These are phyloP conservation scores for Durotheca rogersii DNA, from an alignment of 495 filamentous ascomycete species.

Conservation along the genomic window DNA sequence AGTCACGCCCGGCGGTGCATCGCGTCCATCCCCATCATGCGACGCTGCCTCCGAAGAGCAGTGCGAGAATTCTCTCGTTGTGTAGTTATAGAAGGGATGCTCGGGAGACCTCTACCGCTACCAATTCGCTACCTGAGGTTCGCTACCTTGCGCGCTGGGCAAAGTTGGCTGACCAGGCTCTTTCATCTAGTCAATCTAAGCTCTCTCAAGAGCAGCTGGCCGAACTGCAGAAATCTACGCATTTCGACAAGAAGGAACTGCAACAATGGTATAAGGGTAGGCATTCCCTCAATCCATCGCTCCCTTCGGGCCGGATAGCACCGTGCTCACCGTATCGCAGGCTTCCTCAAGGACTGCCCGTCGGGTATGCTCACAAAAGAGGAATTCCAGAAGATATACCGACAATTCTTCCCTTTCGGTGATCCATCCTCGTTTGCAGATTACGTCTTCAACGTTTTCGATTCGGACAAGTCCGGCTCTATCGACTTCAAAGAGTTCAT, in stretches of 20 bases:
- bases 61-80: slow-evolving; percentile 18
- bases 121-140: too few species aligned
- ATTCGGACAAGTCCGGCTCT: slow-evolving; percentile 91
- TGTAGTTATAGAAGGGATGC: too few species aligned
- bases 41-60: slow-evolving; percentile 5
- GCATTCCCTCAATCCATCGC: slow-evolving; percentile 17
- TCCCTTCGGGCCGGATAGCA: neutral
- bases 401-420: slow-evolving; percentile 98
- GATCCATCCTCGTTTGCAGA: slow-evolving; percentile 96
- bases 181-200: slow-evolving; percentile 77
- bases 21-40: slow-evolving; percentile 12
- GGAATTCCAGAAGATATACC: slow-evolving; percentile 99
- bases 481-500: slow-evolving; percentile 99
- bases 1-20: slow-evolving; percentile 27
- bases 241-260: slow-evolving; percentile 99
- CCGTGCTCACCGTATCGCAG: slow-evolving; percentile 47
- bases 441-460: slow-evolving; percentile 99
- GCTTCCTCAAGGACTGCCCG: slow-evolving; percentile 97
- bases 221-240: slow-evolving; percentile 92
- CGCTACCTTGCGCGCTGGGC: too few species aligned
- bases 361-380: slow-evolving; percentile 94
- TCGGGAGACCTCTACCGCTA: too few species aligned
- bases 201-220: slow-evolving; percentile 91
- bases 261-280: slow-evolving; percentile 99
- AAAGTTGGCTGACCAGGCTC: slow-evolving; percentile 6